Evolutionary conservation across 2,329 filamentous ascomycete genomes (phyloP).

Genomic region (Epichloe festucae): DNA sequence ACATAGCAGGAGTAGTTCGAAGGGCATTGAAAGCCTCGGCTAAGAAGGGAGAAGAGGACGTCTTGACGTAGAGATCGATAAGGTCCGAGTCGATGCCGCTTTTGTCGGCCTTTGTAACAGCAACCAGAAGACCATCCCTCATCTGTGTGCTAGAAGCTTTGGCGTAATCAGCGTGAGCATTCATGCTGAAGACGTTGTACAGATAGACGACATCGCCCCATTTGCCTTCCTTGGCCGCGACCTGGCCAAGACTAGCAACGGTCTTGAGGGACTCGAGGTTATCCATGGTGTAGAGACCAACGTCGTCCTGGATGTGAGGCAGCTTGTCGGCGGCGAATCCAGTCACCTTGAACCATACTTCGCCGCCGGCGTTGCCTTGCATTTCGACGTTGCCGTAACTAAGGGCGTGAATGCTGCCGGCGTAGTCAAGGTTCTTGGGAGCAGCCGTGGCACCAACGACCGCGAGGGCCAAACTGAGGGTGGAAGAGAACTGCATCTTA

Average conservation of each 20-base stretch:
- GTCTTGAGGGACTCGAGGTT: slow-evolving; percentile 1
- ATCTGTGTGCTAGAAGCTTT: slow-evolving; percentile 1
- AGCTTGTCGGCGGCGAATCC: not conserved
- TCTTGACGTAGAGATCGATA: slow-evolving; percentile 2
- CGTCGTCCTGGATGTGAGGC: slow-evolving; percentile 1
- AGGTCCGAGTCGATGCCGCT: not conserved
- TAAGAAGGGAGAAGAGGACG: slow-evolving; percentile 2
- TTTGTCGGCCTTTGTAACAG: not conserved
- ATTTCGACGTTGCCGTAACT: not conserved
- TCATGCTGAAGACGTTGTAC: slow-evolving; percentile 5
- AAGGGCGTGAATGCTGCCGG: not conserved
- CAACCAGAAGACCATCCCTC: not conserved
- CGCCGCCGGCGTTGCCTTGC: not conserved
- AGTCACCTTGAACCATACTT: not conserved
- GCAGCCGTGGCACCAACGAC: not conserved
- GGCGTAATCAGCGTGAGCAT: slow-evolving; percentile 3
- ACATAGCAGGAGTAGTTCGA: not conserved
- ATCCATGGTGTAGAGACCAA: slow-evolving; percentile 2
- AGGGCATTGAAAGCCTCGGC: slow-evolving; percentile 2
- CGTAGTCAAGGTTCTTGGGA: not conserved
- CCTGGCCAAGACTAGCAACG: not conserved
- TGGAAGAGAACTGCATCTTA: not conserved
- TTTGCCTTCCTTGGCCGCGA: slow-evolving; percentile 2
- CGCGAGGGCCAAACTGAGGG: not conserved
- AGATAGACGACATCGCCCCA: slow-evolving; percentile 5